Base-by-base conservation (phyloP, 2,329 filamentous ascomycete genomes). In the Cryoendolithus antarcticus region DNA sequence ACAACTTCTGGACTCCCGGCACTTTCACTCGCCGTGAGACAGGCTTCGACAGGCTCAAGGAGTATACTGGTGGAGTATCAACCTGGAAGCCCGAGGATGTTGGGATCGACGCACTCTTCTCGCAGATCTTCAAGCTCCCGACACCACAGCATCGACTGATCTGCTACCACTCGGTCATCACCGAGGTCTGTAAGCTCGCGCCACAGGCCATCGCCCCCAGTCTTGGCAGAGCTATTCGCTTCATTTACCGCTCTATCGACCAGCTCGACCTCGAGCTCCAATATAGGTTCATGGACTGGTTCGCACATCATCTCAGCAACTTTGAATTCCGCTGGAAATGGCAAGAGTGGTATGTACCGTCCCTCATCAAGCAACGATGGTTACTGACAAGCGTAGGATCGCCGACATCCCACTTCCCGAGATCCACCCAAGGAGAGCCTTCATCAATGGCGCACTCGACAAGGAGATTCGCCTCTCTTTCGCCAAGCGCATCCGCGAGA, bases 251-350 rank as follows among this genome's bases (percentile, higher is more conserved):
- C 45, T 86, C 82, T 57, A 69, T 84, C 7, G 79, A 86, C 43
- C 74, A 72, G 2, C 78, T 96, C 69, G 91, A 98, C 55, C 69
- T 95, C 35, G 88, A 96, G 62, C 67, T 98, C 32, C 74, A 70
- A 40, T 82, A 88, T 54, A 77, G 91, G 19, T 96, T 96, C 63
- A 70, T 94, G 57, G 89, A 96, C 59, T 98, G 91, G 91, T 98
- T 98, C 57, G 76, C 89, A 11, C 91, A 98, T 60, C 91, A 98
- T 65, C 66, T 98, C 49, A 95, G 88, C 65, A 98, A 98, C 65
- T 98, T 98, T 58, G 91, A 93, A 38, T 98, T 96, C 59, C 91
- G 91, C 7, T 98, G 91, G 91, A 96, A 96, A 63, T 98, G 91
- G 91, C 80, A 82, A n/a, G 91, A 98, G 64, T 98, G 91, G 91